Percentiles rank a stretch among this genome's conserved stretches.
These are phyloP conservation scores for Kandelia obovata DNA, from an alignment of 345 rosid genomes.

Conservation along the genomic window DNA sequence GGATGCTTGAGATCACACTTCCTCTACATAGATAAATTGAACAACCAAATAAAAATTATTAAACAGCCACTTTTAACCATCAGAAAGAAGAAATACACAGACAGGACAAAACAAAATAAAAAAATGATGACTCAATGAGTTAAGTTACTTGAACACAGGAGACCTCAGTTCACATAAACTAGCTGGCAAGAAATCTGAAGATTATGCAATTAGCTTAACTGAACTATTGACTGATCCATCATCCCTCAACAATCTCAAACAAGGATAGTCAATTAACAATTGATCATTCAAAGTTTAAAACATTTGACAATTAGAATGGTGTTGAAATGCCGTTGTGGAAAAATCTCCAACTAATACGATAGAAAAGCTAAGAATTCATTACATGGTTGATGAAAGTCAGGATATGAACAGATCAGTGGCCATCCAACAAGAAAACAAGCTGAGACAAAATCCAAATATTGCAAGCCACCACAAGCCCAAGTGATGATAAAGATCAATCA, in stretches of 20 bases:
- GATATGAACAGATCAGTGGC: no score
- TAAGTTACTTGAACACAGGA: no score
- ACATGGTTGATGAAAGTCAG: no score
- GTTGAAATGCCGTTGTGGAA: no score
- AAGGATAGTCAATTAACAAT: background rate
- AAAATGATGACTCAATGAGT: background rate
- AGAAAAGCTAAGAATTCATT: no score
- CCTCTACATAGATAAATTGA: constrained; percentile 38
- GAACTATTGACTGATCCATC: background rate
- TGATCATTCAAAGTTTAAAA: background rate
- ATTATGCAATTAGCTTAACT: background rate
- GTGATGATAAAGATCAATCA: no score
- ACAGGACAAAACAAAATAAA: background rate
- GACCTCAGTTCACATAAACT: background rate
- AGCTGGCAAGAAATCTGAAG: background rate
- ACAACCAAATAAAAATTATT: constrained; percentile 3
- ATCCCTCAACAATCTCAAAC: background rate
- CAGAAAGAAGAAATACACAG: background rate
- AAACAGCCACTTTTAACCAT: background rate
- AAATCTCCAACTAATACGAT: no score
- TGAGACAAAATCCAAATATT: no score
- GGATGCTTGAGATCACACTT: constrained; percentile 98
- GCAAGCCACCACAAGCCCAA: no score
- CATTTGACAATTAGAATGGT: background rate
- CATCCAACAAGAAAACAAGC: no score